phyloP scores from a whole-genome alignment of 768 basidiomycete species.

The Sistotremastrum niveocremeum region DNA sequence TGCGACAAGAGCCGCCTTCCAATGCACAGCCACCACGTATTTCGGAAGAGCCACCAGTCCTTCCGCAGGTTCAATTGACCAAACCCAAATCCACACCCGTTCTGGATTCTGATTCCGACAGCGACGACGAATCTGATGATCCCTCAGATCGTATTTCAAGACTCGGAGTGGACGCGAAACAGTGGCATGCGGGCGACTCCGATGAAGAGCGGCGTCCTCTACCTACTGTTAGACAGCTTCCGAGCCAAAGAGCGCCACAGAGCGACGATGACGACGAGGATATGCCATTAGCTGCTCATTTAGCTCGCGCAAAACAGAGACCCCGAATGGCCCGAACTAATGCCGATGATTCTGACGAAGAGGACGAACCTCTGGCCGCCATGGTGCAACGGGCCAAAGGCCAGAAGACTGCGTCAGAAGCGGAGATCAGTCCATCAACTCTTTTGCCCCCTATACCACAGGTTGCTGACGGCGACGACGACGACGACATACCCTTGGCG shows the following conservation, averaged over 20 bases:
- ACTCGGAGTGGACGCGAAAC: too few species aligned
- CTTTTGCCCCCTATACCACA: slow-evolving; percentile 15
- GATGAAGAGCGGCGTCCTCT: neutral
- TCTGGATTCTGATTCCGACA: slow-evolving; percentile 3
- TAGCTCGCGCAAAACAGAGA: slow-evolving; percentile 41
- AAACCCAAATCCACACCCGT: slow-evolving; percentile 21
- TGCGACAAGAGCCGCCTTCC: neutral
- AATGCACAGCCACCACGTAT: slow-evolving; percentile 10
- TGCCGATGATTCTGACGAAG: slow-evolving; percentile 40
- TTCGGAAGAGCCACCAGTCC: slow-evolving; percentile 10
- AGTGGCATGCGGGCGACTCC: too few species aligned
- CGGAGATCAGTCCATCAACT: slow-evolving; percentile 31
- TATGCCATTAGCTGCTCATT: slow-evolving; percentile 54
- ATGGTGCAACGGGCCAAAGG: slow-evolving; percentile 34
- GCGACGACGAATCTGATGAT: neutral
- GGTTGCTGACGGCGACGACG: slow-evolving; percentile 28
- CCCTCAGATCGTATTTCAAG: too few species aligned
- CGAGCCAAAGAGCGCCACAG: neutral
- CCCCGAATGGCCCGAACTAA: slow-evolving; percentile 13
- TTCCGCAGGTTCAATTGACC: slow-evolving; percentile 14
- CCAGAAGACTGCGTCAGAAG: slow-evolving; percentile 12
- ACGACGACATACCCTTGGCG: slow-evolving; percentile 59
- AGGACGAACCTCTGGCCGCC: slow-evolving; percentile 56
- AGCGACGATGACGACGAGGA: slow-evolving; percentile 68
- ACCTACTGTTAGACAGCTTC: neutral